Evolutionary conservation across 2,329 filamentous ascomycete species (phyloP).

Genomic region (Ophiostoma australiae): DNA sequence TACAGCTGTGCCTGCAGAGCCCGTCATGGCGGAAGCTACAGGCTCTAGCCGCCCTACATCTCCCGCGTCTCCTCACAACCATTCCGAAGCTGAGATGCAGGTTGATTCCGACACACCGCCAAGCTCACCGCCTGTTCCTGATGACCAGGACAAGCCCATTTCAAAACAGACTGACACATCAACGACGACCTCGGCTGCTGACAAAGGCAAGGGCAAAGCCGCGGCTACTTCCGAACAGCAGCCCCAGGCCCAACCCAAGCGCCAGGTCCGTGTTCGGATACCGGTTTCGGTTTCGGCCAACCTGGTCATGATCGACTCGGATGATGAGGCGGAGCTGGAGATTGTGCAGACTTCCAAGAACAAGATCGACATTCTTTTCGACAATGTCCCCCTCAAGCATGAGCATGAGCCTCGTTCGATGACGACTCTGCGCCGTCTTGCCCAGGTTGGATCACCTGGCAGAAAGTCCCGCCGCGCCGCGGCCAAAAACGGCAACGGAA

Average conservation of each 20-base stretch:
- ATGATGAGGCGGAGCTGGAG: constrained; percentile 56
- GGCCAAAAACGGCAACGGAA: constrained; percentile 25
- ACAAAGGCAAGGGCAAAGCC: constrained; percentile 59
- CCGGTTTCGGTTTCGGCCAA: constrained; percentile 38
- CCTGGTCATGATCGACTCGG: constrained; percentile 39
- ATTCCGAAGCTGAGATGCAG: constrained; percentile 42
- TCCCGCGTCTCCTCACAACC: constrained; percentile 46
- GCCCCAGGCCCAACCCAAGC: constrained; percentile 35
- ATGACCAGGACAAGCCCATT: not conserved
- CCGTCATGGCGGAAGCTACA: constrained; percentile 35
- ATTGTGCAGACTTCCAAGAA: constrained; percentile 49
- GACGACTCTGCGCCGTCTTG: constrained; percentile 65
- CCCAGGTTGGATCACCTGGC: constrained; percentile 61
- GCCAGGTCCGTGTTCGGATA: constrained; percentile 49
- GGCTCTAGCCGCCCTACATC: constrained; percentile 55
- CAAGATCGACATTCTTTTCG: constrained; percentile 61
- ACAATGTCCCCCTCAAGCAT: constrained; percentile 60
- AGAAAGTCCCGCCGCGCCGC: constrained; percentile 31
- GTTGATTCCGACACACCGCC: constrained; percentile 52
- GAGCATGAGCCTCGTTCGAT: constrained; percentile 60
- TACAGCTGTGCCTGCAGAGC: constrained; percentile 15
- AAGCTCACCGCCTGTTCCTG: constrained; percentile 55
- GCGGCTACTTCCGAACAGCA: constrained; percentile 31
- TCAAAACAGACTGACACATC: not conserved
- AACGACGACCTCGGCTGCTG: constrained; percentile 29